These are phyloP conservation scores for Hawksworthiomyces lignivorus DNA, from an alignment of 2,329 filamentous ascomycete species.

Conservation along the genomic window DNA sequence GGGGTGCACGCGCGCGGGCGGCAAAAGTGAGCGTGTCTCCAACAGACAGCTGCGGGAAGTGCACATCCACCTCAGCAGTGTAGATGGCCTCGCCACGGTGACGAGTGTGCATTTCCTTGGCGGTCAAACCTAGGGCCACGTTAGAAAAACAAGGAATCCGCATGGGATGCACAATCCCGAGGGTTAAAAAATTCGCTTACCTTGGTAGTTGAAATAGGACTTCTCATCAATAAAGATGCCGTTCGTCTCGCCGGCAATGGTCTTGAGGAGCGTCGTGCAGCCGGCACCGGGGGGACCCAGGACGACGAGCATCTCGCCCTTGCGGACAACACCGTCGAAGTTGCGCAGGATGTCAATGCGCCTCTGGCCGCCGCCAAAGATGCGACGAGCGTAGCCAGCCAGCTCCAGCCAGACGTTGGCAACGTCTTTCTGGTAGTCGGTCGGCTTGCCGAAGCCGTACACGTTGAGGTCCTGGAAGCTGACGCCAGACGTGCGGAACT, in stretches of 20 bases:
- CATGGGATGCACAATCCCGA: neutral
- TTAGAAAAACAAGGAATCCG: no score
- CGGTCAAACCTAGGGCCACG: conserved; percentile 46
- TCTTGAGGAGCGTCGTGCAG: conserved; percentile 80
- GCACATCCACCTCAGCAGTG: conserved; percentile 74
- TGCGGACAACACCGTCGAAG: conserved; percentile 60
- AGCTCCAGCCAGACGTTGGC: conserved; percentile 51
- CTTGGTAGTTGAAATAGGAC: conserved; percentile 77
- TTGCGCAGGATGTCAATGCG: conserved; percentile 61
- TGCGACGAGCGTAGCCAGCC: conserved; percentile 33
- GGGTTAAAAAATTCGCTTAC: no score
- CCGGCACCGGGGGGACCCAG: conserved; percentile 65
- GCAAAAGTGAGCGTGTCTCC: conserved; percentile 75
- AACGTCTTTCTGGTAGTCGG: conserved; percentile 65
- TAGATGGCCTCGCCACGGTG: conserved; percentile 85
- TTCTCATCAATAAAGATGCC: conserved; percentile 65
- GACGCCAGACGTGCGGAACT: conserved; percentile 55
- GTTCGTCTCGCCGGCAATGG: conserved; percentile 73
- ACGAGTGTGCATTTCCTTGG: conserved; percentile 66
- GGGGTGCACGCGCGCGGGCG: conserved; percentile 60
- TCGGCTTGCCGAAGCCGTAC: conserved; percentile 57
- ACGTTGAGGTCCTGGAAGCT: conserved; percentile 61
- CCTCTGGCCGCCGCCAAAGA: conserved; percentile 44
- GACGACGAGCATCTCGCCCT: conserved; percentile 69
- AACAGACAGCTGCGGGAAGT: conserved; percentile 70